phyloP scores from a whole-genome alignment of 1,284 basidiomycete genomes.

The Sporisorium iseilematis-ciliati region DNA sequence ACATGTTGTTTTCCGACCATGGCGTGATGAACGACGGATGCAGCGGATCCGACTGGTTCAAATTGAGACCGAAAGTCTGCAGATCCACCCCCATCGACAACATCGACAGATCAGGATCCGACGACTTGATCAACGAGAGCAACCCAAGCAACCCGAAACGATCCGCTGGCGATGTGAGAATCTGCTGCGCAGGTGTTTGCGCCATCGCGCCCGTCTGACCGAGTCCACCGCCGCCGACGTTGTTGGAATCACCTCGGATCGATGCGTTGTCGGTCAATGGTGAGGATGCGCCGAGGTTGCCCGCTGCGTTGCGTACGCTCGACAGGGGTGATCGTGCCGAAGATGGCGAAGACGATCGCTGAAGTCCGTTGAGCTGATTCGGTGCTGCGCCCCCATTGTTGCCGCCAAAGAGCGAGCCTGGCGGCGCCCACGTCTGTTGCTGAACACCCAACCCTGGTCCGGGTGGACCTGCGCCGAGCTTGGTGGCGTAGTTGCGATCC shows the following conservation, averaged over 20 bases:
- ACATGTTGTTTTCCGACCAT: conserved; percentile 89
- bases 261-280: conserved; percentile 43
- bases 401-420: conserved; percentile 38
- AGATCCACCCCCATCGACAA: conserved; percentile 91
- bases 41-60: conserved; percentile 84
- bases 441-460: conserved; percentile 44
- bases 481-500: conserved; percentile 60
- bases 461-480: conserved; percentile 46
- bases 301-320: conserved; percentile 39
- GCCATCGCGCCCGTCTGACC: conserved; percentile 46
- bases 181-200: conserved; percentile 86
- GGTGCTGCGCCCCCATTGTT: conserved; percentile 26
- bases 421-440: conserved; percentile 54
- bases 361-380: conserved; percentile 51
- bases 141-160: conserved; percentile 92
- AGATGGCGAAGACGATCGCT: conserved; percentile 43
- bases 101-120: conserved; percentile 86
- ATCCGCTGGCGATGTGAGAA: conserved; percentile 92
- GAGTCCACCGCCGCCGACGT: conserved; percentile 6
- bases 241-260: conserved; percentile 29
- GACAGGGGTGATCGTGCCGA: conserved; percentile 49
- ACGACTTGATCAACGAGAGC: conserved; percentile 89
- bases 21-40: conserved; percentile 96
- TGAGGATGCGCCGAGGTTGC: conserved; percentile 41
- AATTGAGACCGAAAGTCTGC: conserved; percentile 90